Evolutionary conservation across 371 early-diverging fungal species (phyloP).

Genomic region (Synchytrium microbalum): DNA sequence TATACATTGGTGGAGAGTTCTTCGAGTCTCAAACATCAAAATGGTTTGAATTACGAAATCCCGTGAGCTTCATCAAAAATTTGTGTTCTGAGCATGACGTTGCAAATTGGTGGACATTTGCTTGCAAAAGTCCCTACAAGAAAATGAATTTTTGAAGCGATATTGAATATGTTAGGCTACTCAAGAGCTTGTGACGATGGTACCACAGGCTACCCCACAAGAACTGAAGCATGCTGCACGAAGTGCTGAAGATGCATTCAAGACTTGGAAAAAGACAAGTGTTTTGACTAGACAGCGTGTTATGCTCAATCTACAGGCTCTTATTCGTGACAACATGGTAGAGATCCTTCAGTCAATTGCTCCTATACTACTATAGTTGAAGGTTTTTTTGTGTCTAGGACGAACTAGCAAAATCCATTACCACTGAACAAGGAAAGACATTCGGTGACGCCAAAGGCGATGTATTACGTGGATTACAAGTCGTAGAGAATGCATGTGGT

Average conservation of each 20-base stretch:
- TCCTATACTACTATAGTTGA: constrained; percentile 2
- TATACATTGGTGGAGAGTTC: constrained; percentile 84
- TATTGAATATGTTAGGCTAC: constrained; percentile 56
- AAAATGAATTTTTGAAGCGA: constrained; percentile 2
- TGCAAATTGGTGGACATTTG: background rate
- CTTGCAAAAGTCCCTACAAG: background rate
- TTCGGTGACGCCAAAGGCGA: constrained; percentile 77
- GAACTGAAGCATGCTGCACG: constrained; percentile 81
- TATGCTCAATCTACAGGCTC: constrained; percentile 85
- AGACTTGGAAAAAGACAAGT: constrained; percentile 80
- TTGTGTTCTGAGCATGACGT: background rate
- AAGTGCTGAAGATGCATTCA: constrained; percentile 70
- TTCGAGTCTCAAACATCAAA: constrained; percentile 75
- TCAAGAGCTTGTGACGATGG: constrained; percentile 79
- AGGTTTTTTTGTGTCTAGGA: constrained; percentile 37
- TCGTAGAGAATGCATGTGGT: constrained; percentile 83
- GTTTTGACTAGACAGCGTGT: constrained; percentile 71
- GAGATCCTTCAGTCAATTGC: constrained; percentile 1
- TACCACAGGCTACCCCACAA: constrained; percentile 81
- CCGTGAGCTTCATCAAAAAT: constrained; percentile 49
- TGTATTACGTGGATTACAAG: constrained; percentile 39
- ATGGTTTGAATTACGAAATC: constrained; percentile 88
- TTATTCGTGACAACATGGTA: constrained; percentile 73
- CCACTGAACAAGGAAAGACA: constrained; percentile 91
- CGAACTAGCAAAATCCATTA: constrained; percentile 75